Base-by-base conservation (phyloP, 1,284 basidiomycete species). In the Puccinia horiana region DNA sequence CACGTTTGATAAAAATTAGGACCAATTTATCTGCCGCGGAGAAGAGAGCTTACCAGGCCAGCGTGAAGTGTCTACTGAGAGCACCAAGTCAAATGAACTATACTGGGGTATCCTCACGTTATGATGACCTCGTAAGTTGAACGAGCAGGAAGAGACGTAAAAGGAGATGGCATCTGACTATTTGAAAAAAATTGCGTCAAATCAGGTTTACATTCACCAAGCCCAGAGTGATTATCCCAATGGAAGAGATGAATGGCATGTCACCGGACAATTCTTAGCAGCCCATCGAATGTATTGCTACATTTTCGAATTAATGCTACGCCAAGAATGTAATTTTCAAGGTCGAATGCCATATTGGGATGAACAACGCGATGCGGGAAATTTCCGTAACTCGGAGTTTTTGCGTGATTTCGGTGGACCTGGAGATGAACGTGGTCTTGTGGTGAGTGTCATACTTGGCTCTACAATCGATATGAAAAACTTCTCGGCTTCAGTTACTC, bases 321-420 rank as follows among this genome's bases (percentile, higher is more conserved):
- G 79, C 23, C 18, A 63, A 16, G 79, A 81, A 14, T 81, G 79
- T n/a, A 44, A 58, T 44, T 81, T 75, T 65, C 52, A 32, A 11
- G 79, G 79, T 35, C 40, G 56, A 49, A 63, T 81, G 44, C 69
- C 79, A n/a, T 81, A 81, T 58, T 81, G 79, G 79, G 61, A 81
- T 54, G 79, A 81, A 49, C 73, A 35, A 18, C 56, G 58, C 29
- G 79, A 81, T 54, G 79, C 79, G 9, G 79, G 79, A 23, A 75
- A 75, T 29, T 81, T 81, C 47, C 54, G 79, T 12, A 75, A 81
- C 23, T 74, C 79, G 18, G 47, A 65, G 18, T 58, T 73, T 16
- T 61, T 81, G 52, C 54, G 69, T 20, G 79, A 74, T 65, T 75
- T 81, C 44, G 79, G 79, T 14, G 79, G 79, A 23, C 56, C 79